phyloP scores from a whole-genome alignment of 768 basidiomycete genomes.

The Lactarius quietus region DNA sequence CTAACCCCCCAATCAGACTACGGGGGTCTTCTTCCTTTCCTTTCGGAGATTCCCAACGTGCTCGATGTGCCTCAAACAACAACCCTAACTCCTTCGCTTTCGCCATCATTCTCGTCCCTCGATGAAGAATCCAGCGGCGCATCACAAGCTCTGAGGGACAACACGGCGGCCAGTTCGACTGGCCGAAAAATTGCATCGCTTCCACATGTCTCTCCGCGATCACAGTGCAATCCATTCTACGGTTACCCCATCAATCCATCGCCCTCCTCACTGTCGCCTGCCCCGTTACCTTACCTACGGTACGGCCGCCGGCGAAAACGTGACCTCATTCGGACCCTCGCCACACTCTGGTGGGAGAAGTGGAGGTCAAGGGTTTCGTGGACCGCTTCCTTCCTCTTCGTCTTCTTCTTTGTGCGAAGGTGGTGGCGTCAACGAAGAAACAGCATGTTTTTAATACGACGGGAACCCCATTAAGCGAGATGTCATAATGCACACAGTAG shows the following conservation, averaged over 20 bases:
- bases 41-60: constrained; percentile 47
- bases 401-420: constrained; percentile 29
- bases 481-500: constrained; percentile 16
- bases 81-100: constrained; percentile 4
- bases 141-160: neutral
- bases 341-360: constrained; percentile 59
- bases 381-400: constrained; percentile 33
- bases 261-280: constrained; percentile 33
- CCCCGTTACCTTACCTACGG: constrained; percentile 43
- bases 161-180: neutral
- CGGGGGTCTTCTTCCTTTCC: constrained; percentile 57
- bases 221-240: constrained; percentile 67
- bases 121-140: constrained; percentile 6
- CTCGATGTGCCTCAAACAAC: constrained; percentile 10
- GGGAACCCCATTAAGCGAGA: constrained; percentile 10
- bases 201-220: constrained; percentile 46
- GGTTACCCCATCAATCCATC: constrained; percentile 53
- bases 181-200: constrained; percentile 23
- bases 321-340: constrained; percentile 61
- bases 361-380: constrained; percentile 39
- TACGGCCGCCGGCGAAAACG: constrained; percentile 66
- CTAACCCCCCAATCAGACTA: constrained; percentile 49
- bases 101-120: constrained; percentile 13
- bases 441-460: constrained; percentile 20
- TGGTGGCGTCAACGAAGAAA: constrained; percentile 23